A percentile compares a stretch with the other conserved stretches of the same genome.
Evolutionary conservation across 139 green algal species (phyloP).

Genomic region (Spirogloea muscicola): DNA sequence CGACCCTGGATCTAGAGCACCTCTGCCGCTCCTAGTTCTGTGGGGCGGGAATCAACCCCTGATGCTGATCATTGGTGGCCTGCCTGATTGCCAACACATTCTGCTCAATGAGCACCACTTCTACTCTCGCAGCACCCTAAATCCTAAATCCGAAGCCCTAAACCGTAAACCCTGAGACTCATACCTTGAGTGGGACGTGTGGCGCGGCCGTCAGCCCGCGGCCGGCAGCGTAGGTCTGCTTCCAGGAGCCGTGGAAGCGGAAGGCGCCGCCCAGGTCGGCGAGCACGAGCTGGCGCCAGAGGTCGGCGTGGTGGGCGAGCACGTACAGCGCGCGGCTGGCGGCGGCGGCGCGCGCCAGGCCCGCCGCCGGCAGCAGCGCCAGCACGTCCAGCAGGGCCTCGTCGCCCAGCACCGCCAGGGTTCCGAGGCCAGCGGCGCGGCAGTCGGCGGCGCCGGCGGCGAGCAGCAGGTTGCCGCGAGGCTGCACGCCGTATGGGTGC

Average conservation of each 20-base stretch:
- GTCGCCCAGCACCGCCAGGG: conserved; percentile 66
- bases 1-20: not conserved
- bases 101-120: not conserved
- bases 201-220: not conserved
- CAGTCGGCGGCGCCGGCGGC: no score
- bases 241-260: conserved; percentile 40
- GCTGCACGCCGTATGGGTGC: conserved; percentile 41
- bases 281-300: conserved; percentile 80
- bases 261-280: conserved; percentile 56
- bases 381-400: conserved; percentile 69
- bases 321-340: conserved; percentile 62
- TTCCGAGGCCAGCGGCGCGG: conserved; percentile 65
- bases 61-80: not conserved
- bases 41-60: not conserved
- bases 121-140: not conserved
- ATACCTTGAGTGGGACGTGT: not conserved
- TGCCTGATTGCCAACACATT: no score
- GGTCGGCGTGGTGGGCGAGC: conserved; percentile 76
- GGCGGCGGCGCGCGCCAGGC: conserved; percentile 54
- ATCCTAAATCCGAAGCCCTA: not conserved
- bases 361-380: conserved; percentile 10
- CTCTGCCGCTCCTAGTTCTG: not conserved
- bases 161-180: no score
- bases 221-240: conserved; percentile 35
- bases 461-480: conserved; percentile 44